Percentiles rank a stretch among this genome's conserved stretches.
phyloP scores from a whole-genome alignment of 2,329 filamentous ascomycete species.

The Nemania sp. region DNA sequence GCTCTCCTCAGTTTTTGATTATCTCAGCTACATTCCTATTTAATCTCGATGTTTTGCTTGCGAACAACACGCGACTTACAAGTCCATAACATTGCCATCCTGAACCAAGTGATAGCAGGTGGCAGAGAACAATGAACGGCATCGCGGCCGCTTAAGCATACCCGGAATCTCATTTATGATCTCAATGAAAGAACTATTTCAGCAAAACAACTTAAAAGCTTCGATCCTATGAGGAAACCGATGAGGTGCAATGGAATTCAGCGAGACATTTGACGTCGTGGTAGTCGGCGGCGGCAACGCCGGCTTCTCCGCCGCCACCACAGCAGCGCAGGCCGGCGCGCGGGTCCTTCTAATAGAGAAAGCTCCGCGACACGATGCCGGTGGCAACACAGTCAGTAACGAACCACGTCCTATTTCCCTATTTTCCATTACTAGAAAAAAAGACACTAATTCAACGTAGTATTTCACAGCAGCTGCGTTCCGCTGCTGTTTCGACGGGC shows the following conservation, averaged over 20 bases:
- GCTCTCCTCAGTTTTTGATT: too few relatives aligned
- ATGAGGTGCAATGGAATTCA: constrained; percentile 1
- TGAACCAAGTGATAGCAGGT: too few relatives aligned
- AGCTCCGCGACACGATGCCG: constrained; percentile 59
- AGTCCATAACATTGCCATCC: too few relatives aligned
- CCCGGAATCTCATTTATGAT: too few relatives aligned
- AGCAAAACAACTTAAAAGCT: not conserved
- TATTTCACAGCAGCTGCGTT: constrained; percentile 69
- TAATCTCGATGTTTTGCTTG: too few relatives aligned
- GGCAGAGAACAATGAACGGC: too few relatives aligned
- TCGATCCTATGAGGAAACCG: not conserved
- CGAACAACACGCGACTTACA: too few relatives aligned
- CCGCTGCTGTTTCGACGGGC: constrained; percentile 58
- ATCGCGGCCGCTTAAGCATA: too few relatives aligned
- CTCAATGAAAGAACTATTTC: not conserved
- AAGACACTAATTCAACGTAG: constrained; percentile 2
- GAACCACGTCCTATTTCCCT: too few relatives aligned
- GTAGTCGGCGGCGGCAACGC: constrained; percentile 67
- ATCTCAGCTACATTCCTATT: too few relatives aligned
- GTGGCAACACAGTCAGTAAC: constrained; percentile 54
- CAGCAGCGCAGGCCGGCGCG: constrained; percentile 54
- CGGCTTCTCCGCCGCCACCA: constrained; percentile 62
- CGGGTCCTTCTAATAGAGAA: constrained; percentile 62
- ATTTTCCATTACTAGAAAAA: not conserved
- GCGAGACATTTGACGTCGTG: constrained; percentile 45